Percentiles rank a stretch among this genome's conserved stretches.
These are phyloP conservation scores for Yamadazyma taylorii DNA, from an alignment of 1,139 yeast genomes.

Conservation along the genomic window DNA sequence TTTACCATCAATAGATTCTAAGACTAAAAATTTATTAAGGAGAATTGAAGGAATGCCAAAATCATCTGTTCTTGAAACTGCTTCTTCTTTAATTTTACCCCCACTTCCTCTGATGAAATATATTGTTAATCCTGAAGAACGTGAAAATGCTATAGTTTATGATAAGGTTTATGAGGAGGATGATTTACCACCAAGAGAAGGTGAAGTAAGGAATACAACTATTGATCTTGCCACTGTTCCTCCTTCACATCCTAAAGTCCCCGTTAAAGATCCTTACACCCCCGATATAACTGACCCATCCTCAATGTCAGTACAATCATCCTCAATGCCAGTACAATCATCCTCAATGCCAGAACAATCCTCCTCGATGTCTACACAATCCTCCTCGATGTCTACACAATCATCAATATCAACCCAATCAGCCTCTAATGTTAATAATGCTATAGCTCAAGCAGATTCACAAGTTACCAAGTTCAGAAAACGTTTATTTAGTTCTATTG, in stretches of 20 bases:
- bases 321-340: too few species aligned
- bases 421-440: conserved; percentile 62
- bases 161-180: conserved; percentile 40
- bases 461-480: conserved; percentile 12
- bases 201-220: background rate
- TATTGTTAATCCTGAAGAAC: conserved; percentile 58
- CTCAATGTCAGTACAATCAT: too few species aligned
- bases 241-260: background rate
- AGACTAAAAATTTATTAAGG: conserved; percentile 9
- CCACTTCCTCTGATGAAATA: conserved; percentile 76
- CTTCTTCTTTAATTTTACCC: conserved; percentile 77
- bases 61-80: conserved; percentile 80
- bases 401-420: too few species aligned
- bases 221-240: too few species aligned
- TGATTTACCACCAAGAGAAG: conserved; percentile 24
- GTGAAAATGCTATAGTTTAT: conserved; percentile 40
- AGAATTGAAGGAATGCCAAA: conserved; percentile 49
- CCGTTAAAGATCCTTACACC: background rate
- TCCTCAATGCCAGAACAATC: too few species aligned
- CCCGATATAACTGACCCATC: too few species aligned
- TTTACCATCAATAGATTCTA: conserved; percentile 2
- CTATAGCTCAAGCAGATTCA: conserved; percentile 49
- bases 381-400: too few species aligned
- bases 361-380: too few species aligned
- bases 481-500: conserved; percentile 23